A percentile compares a stretch with the other conserved stretches of the same genome.
Conservation (phyloP, 257 asterid genomes). For the Salvia splendens region DNA sequence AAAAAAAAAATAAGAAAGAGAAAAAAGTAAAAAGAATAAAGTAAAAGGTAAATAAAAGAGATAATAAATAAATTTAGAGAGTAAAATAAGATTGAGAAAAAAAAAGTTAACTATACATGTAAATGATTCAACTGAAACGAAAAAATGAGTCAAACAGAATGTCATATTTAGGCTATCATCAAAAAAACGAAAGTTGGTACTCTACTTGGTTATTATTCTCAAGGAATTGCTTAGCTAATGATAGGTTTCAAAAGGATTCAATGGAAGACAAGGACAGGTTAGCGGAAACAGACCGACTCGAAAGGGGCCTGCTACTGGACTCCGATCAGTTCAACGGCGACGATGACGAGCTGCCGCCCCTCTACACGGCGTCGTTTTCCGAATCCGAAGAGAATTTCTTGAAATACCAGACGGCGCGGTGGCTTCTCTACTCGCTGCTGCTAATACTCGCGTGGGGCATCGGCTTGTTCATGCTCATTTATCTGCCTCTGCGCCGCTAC, state of each 20-base stretch:
- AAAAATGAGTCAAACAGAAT: no score
- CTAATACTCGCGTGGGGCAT: conserved; percentile 77
- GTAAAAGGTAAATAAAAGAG: no score
- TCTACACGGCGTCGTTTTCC: conserved; percentile 64
- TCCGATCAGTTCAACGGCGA: conserved; percentile 26
- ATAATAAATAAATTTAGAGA: no score
- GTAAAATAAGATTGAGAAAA: no score
- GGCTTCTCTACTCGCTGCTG: conserved; percentile 62
- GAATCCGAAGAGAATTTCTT: conserved; percentile 63
- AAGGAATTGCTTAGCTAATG: no score
- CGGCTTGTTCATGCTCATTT: conserved; percentile 67
- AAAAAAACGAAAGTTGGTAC: no score
- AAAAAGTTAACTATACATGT: no score
- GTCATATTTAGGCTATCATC: no score
- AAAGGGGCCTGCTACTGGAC: conserved; percentile 52
- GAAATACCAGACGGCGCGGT: conserved; percentile 57
- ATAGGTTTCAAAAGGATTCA: neutral
- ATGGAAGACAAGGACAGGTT: conserved; percentile 48
- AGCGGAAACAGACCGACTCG: conserved; percentile 56
- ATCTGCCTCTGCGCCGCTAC: conserved; percentile 67
- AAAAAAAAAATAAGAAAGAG: no score
- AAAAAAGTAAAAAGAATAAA: no score
- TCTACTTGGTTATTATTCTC: no score
- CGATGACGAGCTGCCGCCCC: conserved; percentile 42
- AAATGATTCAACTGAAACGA: no score